Conservation (phyloP, 2,329 filamentous ascomycete genomes). For the Onygenales sp. region DNA sequence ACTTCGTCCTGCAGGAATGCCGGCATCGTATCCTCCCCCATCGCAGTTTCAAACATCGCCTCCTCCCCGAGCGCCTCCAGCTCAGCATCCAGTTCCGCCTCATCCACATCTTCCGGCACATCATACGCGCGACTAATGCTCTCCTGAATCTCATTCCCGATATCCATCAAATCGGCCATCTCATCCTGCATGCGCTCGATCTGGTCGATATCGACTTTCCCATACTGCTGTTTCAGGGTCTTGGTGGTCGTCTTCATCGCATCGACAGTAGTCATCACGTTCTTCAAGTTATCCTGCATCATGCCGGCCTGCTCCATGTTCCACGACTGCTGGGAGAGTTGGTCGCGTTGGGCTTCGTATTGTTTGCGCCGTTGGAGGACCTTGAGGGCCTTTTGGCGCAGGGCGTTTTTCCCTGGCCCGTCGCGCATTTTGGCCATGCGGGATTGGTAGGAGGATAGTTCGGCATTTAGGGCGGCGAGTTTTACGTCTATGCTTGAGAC, state of each 20-base stretch:
- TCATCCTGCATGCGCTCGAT: slow-evolving; percentile 97
- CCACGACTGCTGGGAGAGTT: slow-evolving; percentile 90
- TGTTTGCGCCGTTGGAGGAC: slow-evolving; percentile 87
- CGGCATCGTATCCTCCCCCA: slow-evolving; percentile 58
- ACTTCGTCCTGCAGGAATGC: slow-evolving; percentile 86
- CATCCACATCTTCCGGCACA: slow-evolving; percentile 92
- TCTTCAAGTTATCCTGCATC: slow-evolving; percentile 98
- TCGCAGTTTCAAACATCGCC: slow-evolving; percentile 68
- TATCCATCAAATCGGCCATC: slow-evolving; percentile 96
- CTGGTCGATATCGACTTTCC: slow-evolving; percentile 94
- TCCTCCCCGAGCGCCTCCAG: slow-evolving; percentile 90
- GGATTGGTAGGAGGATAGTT: slow-evolving; percentile 77
- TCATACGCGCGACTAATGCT: slow-evolving; percentile 86
- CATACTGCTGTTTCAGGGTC: slow-evolving; percentile 84
- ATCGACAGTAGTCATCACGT: slow-evolving; percentile 96
- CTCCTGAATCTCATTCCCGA: slow-evolving; percentile 97
- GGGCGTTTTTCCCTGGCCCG: slow-evolving; percentile 81
- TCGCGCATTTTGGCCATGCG: slow-evolving; percentile 90
- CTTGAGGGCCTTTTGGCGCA: slow-evolving; percentile 91
- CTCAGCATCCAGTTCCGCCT: slow-evolving; percentile 92
- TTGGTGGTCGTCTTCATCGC: slow-evolving; percentile 97
- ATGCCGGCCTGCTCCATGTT: slow-evolving; percentile 98
- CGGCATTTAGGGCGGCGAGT: slow-evolving; percentile 81
- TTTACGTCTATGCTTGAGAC: slow-evolving; percentile 88
- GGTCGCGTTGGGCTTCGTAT: slow-evolving; percentile 88